Conservation (phyloP, 306 rosid genomes). For the Quercus aquifolioides region DNA sequence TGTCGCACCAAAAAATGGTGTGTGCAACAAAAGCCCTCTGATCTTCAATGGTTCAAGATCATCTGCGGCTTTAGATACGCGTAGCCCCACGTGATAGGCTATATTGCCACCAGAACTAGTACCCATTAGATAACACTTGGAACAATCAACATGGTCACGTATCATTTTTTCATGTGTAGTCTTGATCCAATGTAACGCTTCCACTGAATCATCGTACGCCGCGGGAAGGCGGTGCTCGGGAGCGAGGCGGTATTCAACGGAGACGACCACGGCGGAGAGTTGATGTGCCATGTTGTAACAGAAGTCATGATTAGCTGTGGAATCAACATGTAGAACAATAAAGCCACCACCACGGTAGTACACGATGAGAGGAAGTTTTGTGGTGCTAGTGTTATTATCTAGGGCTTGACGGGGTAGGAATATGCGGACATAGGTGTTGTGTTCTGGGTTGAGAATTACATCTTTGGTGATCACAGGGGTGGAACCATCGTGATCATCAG, state of each 20-base stretch:
- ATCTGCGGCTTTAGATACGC: not conserved
- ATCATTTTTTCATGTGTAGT: slow-evolving; percentile 23
- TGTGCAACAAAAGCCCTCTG: slow-evolving; percentile 42
- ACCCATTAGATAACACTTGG: slow-evolving; percentile 28
- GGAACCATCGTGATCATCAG: not conserved
- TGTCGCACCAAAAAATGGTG: slow-evolving; percentile 43
- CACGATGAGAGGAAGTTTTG: slow-evolving; percentile 31
- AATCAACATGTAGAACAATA: slow-evolving; percentile 32
- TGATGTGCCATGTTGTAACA: slow-evolving; percentile 6
- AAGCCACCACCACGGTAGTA: slow-evolving; percentile 56
- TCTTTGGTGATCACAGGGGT: not conserved
- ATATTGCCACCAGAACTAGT: slow-evolving; percentile 44
- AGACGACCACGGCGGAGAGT: slow-evolving; percentile 20
- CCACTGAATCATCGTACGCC: slow-evolving; percentile 33
- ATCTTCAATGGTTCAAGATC: slow-evolving; percentile 22
- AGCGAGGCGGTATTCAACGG: slow-evolving; percentile 30
- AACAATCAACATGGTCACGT: not conserved
- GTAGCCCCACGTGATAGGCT: slow-evolving; percentile 25
- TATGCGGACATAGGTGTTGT: slow-evolving; percentile 39
- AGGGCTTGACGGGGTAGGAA: slow-evolving; percentile 36
- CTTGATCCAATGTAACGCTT: slow-evolving; percentile 27
- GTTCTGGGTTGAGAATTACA: slow-evolving; percentile 34
- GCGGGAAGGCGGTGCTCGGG: slow-evolving; percentile 29
- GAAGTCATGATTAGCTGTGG: slow-evolving; percentile 21
- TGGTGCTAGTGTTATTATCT: not conserved